phyloP scores from a whole-genome alignment of 495 filamentous ascomycete genomes.

The Penicillium macrosclerotiorum region DNA sequence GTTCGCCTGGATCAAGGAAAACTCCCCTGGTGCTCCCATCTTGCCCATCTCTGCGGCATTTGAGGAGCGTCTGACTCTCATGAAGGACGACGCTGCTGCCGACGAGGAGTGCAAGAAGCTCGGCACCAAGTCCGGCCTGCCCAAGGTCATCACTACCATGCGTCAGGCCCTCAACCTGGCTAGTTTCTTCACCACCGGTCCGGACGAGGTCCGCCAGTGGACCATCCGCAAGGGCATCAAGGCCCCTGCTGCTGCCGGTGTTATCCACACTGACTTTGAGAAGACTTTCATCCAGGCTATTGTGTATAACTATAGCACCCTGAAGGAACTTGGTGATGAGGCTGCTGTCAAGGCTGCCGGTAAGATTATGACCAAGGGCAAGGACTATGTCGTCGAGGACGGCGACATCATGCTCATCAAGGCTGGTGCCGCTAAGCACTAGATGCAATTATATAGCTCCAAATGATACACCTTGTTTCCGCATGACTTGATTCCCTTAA shows the following conservation, averaged over 20 bases:
- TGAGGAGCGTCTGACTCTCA: conserved; percentile 83
- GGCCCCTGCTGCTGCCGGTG: conserved; percentile 93
- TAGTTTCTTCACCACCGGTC: conserved; percentile 95
- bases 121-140: conserved; percentile 81
- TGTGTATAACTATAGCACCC: conserved; percentile 75
- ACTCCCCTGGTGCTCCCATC: conserved; percentile 83
- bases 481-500: neutral
- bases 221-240: conserved; percentile 96
- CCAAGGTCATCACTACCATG: conserved; percentile 95
- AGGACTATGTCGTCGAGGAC: conserved; percentile 77
- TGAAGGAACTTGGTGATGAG: conserved; percentile 89
- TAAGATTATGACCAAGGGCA: conserved; percentile 98
- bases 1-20: conserved; percentile 86
- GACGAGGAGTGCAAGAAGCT: conserved; percentile 86
- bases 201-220: conserved; percentile 98
- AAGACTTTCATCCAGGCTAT: conserved; percentile 99
- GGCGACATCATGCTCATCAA: conserved; percentile 78
- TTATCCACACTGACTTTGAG: conserved; percentile 98
- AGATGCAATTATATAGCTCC: conserved; percentile 22
- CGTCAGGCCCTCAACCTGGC: conserved; percentile 82
- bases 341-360: conserved; percentile 84
- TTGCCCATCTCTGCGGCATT: conserved; percentile 90
- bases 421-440: conserved; percentile 89
- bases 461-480: conserved; percentile 14
- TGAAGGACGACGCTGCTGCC: conserved; percentile 74